Conservation (phyloP, 1,139 yeast genomes). For the Taphrina populina region DNA sequence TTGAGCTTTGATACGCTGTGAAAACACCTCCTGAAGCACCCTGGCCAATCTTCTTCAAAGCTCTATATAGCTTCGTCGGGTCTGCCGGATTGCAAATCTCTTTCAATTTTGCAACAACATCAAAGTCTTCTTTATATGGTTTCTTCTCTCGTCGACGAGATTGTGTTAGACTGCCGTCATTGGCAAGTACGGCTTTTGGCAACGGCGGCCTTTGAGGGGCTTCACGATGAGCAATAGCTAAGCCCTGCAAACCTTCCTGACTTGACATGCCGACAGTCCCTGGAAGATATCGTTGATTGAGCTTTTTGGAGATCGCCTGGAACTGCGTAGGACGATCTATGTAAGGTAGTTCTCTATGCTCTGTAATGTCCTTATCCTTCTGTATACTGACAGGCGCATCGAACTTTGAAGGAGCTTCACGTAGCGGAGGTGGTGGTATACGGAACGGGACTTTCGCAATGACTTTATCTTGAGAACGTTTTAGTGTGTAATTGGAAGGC, state of each 20-base stretch:
- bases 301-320: conserved; percentile 1
- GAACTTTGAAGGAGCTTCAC: conserved; percentile 3
- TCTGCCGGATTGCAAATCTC: conserved; percentile 84
- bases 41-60: conserved; percentile 83
- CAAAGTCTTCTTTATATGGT: conserved; percentile 55
- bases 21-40: conserved; percentile 98
- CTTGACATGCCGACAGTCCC: neutral
- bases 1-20: conserved; percentile 72
- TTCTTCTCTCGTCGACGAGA: conserved; percentile 68
- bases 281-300: conserved; percentile 1
- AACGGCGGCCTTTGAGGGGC: conserved; percentile 16
- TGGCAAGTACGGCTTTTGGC: conserved; percentile 40
- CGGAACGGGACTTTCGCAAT: conserved; percentile 12
- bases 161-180: conserved; percentile 12
- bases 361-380: neutral
- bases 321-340: conserved; percentile 2
- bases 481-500: conserved; percentile 21
- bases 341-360: neutral
- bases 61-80: conserved; percentile 71
- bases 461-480: conserved; percentile 1
- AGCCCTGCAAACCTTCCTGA: conserved; percentile 10
- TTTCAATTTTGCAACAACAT: conserved; percentile 65
- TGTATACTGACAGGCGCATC: neutral
- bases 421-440: conserved; percentile 16
- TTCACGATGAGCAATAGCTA: conserved; percentile 7